Evolutionary conservation across 345 rosid genomes (phyloP), one percentile per base, ranked within the genome.

Genomic region (Mercurialis annua): DNA sequence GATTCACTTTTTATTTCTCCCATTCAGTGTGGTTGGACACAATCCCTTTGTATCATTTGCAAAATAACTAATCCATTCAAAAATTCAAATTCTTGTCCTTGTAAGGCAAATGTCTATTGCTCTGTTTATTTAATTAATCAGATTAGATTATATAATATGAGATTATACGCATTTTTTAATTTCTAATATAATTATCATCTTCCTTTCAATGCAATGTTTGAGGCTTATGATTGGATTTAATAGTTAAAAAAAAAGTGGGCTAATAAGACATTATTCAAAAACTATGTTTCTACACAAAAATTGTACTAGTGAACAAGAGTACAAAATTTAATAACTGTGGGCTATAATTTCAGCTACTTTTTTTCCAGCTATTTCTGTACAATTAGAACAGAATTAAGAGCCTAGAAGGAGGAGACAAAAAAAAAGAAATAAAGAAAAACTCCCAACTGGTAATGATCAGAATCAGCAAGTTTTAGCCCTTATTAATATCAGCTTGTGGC

Each of bases 401-500:
- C 38, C 20, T 11, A 58, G 62, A 49, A 29, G 26, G 30, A 23
- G 11, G 30, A 53, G 4, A 0, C 18, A 10, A 47, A 14, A 16
- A 0, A 55, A 10, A 15, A 23, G 17, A 30, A 38, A 24, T 61
- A 43, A 40, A 40, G 8, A 40, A 40, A 40, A 8, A 69, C 10
- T 43, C 62, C 61, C 72, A 54, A 77, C 82, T 11, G 57, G 59
- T 62, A 44, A 76, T 56, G n/a, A 71, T 64, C 44, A 58, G 67
- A 42, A 64, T 78, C 69, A 24, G n/a, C 57, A 42, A 72, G 51
- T 53, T 54, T 71, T 70, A 82, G 76, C 76, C 84, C 46, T 78
- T 76, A 72, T 80, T 73, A 76, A 65, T 83, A 73, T 71, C 73
- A 52, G 71, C 75, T 54, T 51, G 33, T 31, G 29, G 16, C 71